These are phyloP conservation scores for Ophiocordyceps sinensis DNA, from an alignment of 2,329 filamentous ascomycete genomes.

Conservation along the genomic window DNA sequence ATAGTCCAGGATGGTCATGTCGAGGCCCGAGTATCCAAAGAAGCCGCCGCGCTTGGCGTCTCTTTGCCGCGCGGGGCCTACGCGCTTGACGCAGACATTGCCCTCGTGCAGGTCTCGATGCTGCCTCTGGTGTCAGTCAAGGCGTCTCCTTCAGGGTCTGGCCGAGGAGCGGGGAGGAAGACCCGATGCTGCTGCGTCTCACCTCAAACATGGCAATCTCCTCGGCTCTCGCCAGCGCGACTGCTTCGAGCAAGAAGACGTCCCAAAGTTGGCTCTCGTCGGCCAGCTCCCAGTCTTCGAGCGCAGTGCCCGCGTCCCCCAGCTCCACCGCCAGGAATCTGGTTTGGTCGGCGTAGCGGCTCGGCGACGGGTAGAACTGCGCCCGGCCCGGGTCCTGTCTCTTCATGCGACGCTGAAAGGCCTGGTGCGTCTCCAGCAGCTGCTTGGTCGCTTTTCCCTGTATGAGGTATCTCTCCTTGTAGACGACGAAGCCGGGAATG, in stretches of 20 bases:
- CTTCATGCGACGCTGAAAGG: constrained; percentile 39
- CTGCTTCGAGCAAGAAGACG: constrained; percentile 43
- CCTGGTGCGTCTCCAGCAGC: constrained; percentile 44
- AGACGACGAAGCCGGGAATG: constrained; percentile 49
- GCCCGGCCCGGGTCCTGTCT: constrained; percentile 38
- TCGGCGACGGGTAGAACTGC: constrained; percentile 49
- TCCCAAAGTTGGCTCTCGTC: constrained; percentile 44
- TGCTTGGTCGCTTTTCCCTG: constrained; percentile 37
- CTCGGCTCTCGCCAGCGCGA: constrained; percentile 46
- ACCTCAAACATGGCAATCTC: constrained; percentile 46
- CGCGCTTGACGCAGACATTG: constrained; percentile 43
- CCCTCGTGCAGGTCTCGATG: constrained; percentile 53
- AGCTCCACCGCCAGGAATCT: constrained; percentile 48
- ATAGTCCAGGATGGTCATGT: constrained; percentile 52
- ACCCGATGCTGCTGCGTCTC: constrained; percentile 5
- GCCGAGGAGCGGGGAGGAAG: background rate
- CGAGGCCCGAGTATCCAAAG: constrained; percentile 46
- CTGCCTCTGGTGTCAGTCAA: constrained; percentile 17
- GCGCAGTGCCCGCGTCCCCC: constrained; percentile 44
- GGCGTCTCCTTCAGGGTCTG: too few relatives aligned
- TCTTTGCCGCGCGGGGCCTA: constrained; percentile 17
- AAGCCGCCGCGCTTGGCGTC: constrained; percentile 17
- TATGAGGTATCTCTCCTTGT: constrained; percentile 49
- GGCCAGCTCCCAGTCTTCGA: constrained; percentile 42
- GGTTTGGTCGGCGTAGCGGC: constrained; percentile 41